A percentile compares a stretch with the other conserved stretches of the same genome.
Conservation (phyloP, 1,139 yeast species). For the Blastobotrys aristatus region DNA sequence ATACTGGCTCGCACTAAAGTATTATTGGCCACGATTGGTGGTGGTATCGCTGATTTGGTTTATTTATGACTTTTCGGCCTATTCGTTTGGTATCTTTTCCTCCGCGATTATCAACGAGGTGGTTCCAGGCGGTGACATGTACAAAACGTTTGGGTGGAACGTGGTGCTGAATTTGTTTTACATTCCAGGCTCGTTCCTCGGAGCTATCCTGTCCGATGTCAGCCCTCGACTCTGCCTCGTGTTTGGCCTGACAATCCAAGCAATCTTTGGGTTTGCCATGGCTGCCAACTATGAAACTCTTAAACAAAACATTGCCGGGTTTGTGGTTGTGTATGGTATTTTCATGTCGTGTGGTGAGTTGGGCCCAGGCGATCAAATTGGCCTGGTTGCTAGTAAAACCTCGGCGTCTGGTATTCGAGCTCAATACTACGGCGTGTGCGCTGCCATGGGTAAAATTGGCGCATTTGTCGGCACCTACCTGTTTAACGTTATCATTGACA, state of each 20-base stretch:
- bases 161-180: slow-evolving; percentile 83
- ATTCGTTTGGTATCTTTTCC: slow-evolving; percentile 83
- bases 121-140: slow-evolving; percentile 58
- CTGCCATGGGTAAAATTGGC: slow-evolving; percentile 87
- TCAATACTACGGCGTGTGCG: slow-evolving; percentile 84
- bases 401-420: slow-evolving; percentile 87
- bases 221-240: slow-evolving; percentile 82
- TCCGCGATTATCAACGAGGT: slow-evolving; percentile 56
- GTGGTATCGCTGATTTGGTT: slow-evolving; percentile 82
- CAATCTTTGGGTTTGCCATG: slow-evolving; percentile 79
- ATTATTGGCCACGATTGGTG: slow-evolving; percentile 75
- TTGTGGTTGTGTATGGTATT: slow-evolving; percentile 81
- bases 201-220: slow-evolving; percentile 76
- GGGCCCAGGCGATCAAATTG: slow-evolving; percentile 92
- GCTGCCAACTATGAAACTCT: slow-evolving; percentile 61
- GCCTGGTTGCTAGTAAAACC: slow-evolving; percentile 80
- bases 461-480: slow-evolving; percentile 88
- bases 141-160: slow-evolving; percentile 87
- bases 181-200: slow-evolving; percentile 82
- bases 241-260: slow-evolving; percentile 66
- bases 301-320: slow-evolving; percentile 61
- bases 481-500: slow-evolving; percentile 61
- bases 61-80: slow-evolving; percentile 80
- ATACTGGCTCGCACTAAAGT: slow-evolving; percentile 61
- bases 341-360: slow-evolving; percentile 85